Percentiles rank a stretch among this genome's conserved stretches.
Evolutionary conservation across 306 rosid species (phyloP).

Genomic region (Trifolium subterraneum): DNA sequence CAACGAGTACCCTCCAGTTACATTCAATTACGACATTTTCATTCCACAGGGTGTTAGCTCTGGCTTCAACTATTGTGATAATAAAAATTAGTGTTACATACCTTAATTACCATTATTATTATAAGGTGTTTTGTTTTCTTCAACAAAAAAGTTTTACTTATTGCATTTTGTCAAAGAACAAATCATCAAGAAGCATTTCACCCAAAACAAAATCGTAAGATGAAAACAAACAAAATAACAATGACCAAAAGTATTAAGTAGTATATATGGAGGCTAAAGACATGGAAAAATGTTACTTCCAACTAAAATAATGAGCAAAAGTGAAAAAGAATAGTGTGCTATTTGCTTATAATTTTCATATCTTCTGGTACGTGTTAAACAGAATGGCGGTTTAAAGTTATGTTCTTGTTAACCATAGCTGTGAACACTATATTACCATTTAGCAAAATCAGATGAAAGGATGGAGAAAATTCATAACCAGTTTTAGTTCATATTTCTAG

Average conservation of each 20-base stretch:
- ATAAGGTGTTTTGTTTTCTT: no score
- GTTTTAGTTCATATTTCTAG: conserved; percentile 7
- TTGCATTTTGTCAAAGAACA: neutral
- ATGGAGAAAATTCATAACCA: conserved; percentile 13
- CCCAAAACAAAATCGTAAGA: no score
- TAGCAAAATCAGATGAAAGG: conserved; percentile 20
- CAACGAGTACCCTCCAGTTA: neutral
- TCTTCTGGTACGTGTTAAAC: neutral
- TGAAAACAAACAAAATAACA: no score
- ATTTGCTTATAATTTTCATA: neutral
- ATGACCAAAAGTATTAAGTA: no score
- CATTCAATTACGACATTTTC: neutral
- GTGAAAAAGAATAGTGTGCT: neutral
- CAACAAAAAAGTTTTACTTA: neutral
- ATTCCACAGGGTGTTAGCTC: neutral
- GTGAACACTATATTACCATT: conserved; percentile 1
- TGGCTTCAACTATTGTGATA: neutral
- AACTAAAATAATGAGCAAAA: conserved; percentile 2
- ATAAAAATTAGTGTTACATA: no score
- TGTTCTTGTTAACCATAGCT: conserved; percentile 22
- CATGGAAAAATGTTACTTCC: neutral
- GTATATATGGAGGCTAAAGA: neutral
- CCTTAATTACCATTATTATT: no score
- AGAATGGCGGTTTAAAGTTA: neutral
- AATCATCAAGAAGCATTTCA: no score